Evolutionary conservation across 176 grass and related monocot species (phyloP).

Genomic region (Dactylis glomerata): DNA sequence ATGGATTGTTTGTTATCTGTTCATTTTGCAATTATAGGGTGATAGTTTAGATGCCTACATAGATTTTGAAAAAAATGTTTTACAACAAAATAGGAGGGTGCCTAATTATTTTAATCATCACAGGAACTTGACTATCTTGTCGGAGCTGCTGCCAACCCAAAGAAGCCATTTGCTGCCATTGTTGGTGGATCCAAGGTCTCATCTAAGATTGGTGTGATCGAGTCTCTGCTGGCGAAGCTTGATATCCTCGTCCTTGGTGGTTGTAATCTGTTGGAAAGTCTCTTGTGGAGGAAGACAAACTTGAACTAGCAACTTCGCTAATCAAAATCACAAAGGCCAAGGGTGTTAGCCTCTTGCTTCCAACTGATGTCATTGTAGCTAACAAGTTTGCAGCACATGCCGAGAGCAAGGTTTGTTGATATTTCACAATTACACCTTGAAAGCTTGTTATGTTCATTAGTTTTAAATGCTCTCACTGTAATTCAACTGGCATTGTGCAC

Average conservation of each 20-base stretch:
- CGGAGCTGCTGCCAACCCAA: conserved; percentile 85
- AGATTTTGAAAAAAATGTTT: background rate
- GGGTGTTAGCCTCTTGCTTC: conserved; percentile 76
- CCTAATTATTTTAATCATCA: background rate
- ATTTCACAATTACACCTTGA: background rate
- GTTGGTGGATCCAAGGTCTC: conserved; percentile 99
- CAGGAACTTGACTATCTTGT: conserved; percentile 98
- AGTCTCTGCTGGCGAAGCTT: conserved; percentile 76
- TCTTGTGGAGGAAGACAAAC: conserved; percentile 95
- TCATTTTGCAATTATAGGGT: background rate
- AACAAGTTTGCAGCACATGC: conserved; percentile 96
- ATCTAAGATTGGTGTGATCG: conserved; percentile 89
- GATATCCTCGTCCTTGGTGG: conserved; percentile 94
- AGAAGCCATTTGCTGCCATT: conserved; percentile 92
- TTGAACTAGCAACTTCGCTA: conserved; percentile 80
- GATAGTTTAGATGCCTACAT: background rate
- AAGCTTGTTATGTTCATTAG: background rate
- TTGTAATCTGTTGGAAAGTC: conserved; percentile 88
- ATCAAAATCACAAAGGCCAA: conserved; percentile 83
- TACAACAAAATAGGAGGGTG: background rate
- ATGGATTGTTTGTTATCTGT: background rate
- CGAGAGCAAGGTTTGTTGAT: conserved; percentile 75
- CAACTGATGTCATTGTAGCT: conserved; percentile 71
- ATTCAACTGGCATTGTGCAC: background rate
- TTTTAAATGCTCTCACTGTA: background rate